These are phyloP conservation scores for Aotearoamyces nothofagi DNA, from an alignment of 2,329 filamentous ascomycete genomes.

Conservation along the genomic window DNA sequence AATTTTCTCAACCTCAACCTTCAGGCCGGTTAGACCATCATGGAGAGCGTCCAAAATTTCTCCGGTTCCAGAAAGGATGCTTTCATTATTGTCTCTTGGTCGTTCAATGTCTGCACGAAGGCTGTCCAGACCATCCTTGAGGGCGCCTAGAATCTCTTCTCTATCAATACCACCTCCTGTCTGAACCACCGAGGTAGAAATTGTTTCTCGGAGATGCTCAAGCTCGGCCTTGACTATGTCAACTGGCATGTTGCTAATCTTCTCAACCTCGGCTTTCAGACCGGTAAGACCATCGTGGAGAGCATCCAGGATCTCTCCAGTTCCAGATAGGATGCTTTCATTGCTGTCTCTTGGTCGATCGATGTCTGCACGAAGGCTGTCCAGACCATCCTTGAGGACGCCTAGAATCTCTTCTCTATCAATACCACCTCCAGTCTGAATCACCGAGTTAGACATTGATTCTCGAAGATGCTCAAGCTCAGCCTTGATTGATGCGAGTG, in stretches of 20 bases:
- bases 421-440: conserved; percentile 26
- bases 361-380: conserved; percentile 49
- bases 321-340: conserved; percentile 33
- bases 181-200: conserved; percentile 35
- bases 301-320: conserved; percentile 77
- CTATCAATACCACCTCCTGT: conserved; percentile 28
- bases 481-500: conserved; percentile 37
- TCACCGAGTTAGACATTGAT: conserved; percentile 33
- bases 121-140: conserved; percentile 58
- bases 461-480: conserved; percentile 48
- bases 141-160: conserved; percentile 45
- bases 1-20: conserved; percentile 61
- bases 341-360: conserved; percentile 19
- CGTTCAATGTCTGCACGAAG: conserved; percentile 59
- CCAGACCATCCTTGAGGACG: conserved; percentile 50
- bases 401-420: conserved; percentile 52
- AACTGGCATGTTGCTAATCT: conserved; percentile 59
- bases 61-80: conserved; percentile 44
- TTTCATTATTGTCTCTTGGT: conserved; percentile 15
- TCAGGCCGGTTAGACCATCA: conserved; percentile 68
- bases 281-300: conserved; percentile 77
- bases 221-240: conserved; percentile 60
- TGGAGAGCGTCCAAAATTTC: conserved; percentile 84
- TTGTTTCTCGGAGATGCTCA: conserved; percentile 40
- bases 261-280: conserved; percentile 63